Conservation (phyloP, 768 basidiomycete species). For the Xanthoconium purpureum region DNA sequence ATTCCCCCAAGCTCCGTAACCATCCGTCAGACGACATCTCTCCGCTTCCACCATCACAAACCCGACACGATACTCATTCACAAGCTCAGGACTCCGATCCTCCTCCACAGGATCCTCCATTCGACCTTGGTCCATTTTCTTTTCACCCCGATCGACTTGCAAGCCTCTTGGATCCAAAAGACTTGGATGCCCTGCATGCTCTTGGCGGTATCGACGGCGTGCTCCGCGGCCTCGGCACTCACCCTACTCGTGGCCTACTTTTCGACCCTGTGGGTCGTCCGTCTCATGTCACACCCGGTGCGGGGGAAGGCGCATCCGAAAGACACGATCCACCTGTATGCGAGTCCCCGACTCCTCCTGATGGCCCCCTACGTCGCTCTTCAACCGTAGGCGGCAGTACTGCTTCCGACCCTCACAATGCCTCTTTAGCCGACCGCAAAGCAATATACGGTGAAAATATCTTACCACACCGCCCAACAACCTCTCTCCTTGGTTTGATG, state of each 20-base stretch:
- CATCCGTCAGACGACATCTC: slow-evolving; percentile 5
- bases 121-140: slow-evolving; percentile 68
- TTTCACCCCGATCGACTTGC: slow-evolving; percentile 77
- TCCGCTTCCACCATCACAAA: slow-evolving; percentile 17
- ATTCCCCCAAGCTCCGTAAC: slow-evolving; percentile 25
- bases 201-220: slow-evolving; percentile 73
- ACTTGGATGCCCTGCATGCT: slow-evolving; percentile 54
- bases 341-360: not conserved
- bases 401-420: slow-evolving; percentile 23
- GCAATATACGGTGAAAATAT: slow-evolving; percentile 75
- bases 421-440: slow-evolving; percentile 57
- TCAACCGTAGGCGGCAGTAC: slow-evolving; percentile 5
- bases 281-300: slow-evolving; percentile 22
- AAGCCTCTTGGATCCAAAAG: slow-evolving; percentile 87
- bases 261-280: slow-evolving; percentile 1
- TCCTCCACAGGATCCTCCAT: slow-evolving; percentile 36
- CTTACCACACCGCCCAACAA: slow-evolving; percentile 66
- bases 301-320: slow-evolving; percentile 33
- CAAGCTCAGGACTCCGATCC: slow-evolving; percentile 18
- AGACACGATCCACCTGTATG: slow-evolving; percentile 25
- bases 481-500: slow-evolving; percentile 73
- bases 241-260: slow-evolving; percentile 46
- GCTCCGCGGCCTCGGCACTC: slow-evolving; percentile 71
- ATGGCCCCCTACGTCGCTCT: slow-evolving; percentile 10
- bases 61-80: slow-evolving; percentile 23